phyloP scores from a whole-genome alignment of 176 grass and related monocot genomes.

The Sorghum bicolor region Sorghum_bicolor_NCBIv3 NC_012873.2:48386501-48387000 shows the following conservation, averaged over 20 bases:
- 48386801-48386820: slow-evolving; percentile 46
- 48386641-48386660: slow-evolving; percentile 59
- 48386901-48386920: not conserved
- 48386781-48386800: no score
- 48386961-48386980: no score
- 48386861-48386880: slow-evolving; percentile 31
- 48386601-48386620: slow-evolving; percentile 76
- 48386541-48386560: not conserved
- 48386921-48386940: not conserved
- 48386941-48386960: no score
- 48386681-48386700: not conserved
- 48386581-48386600: slow-evolving; percentile 77
- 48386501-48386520: slow-evolving; percentile 63
- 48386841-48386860: slow-evolving; percentile 77
- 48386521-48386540: slow-evolving; percentile 64
- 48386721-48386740: not conserved
- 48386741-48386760: not conserved
- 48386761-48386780: no score
- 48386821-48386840: slow-evolving; percentile 51
- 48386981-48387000: no score
- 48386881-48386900: slow-evolving; percentile 38
- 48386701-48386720: not conserved
- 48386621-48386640: slow-evolving; percentile 71
- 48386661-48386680: slow-evolving; percentile 36
- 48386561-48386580: slow-evolving; percentile 12